A percentile compares a stretch with the other conserved stretches of the same genome.
Conservation (phyloP, 129 eudicot genomes). For the Pseudognaphalium luteoalbum region DNA sequence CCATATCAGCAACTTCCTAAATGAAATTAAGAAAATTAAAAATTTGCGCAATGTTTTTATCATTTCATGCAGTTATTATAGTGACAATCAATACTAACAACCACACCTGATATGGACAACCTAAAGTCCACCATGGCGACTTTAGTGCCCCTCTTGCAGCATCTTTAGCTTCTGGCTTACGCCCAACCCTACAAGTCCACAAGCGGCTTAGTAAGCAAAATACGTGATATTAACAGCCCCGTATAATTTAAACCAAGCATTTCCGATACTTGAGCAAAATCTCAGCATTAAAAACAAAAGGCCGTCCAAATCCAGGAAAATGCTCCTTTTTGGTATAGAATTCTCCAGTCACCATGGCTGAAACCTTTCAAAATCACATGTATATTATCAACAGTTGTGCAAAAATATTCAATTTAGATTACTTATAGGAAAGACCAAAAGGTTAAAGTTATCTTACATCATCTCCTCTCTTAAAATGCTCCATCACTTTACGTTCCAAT, state of each 20-base stretch:
- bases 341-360: conserved; percentile 99
- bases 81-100: conserved; percentile 5
- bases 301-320: conserved; percentile 99
- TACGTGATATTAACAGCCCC: not conserved
- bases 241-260: not conserved
- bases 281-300: conserved; percentile 85
- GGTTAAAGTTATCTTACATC: conserved; percentile 52
- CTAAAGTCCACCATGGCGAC: conserved; percentile 99
- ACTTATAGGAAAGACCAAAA: conserved; percentile 17
- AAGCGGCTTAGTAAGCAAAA: conserved; percentile 10
- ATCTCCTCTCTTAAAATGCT: conserved; percentile 86
- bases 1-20: conserved; percentile 89
- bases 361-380: conserved; percentile 62
- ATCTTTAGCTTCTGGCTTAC: conserved; percentile 88
- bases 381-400: conserved; percentile 24
- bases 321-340: conserved; percentile 93
- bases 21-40: conserved; percentile 8
- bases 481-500: conserved; percentile 79
- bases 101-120: conserved; percentile 82
- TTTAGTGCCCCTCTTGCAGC: conserved; percentile 95
- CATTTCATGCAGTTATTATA: not conserved
- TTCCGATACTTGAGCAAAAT: conserved; percentile 72
- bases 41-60: not conserved
- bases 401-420: conserved; percentile 13
- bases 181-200: conserved; percentile 75